phyloP scores from a whole-genome alignment of 1,284 basidiomycete species.

The Meira nashicola region DNA sequence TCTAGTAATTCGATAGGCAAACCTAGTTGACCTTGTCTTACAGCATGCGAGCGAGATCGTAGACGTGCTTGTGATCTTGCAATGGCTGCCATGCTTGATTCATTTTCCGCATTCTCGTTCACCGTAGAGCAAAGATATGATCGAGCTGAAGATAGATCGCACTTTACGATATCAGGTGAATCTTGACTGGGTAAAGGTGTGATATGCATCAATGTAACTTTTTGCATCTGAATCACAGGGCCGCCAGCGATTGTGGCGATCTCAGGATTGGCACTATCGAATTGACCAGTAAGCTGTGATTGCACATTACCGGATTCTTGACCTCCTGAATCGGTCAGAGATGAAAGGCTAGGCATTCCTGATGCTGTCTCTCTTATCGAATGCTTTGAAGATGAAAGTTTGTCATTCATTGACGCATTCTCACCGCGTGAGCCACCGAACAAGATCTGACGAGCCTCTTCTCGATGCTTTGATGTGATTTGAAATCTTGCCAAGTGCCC shows the following conservation, averaged over 20 bases:
- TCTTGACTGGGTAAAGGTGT: conserved; percentile 24
- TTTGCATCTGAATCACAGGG: conserved; percentile 92
- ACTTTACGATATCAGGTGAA: conserved; percentile 28
- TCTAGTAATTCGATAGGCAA: no score
- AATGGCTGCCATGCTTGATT: conserved; percentile 10
- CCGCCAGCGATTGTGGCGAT: conserved; percentile 56
- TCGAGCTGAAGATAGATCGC: conserved; percentile 26
- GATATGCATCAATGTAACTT: conserved; percentile 72
- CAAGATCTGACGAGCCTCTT: neutral
- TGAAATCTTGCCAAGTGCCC: conserved; percentile 3
- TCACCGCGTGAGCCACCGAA: neutral
- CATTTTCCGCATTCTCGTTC: neutral
- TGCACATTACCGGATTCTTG: neutral
- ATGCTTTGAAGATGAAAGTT: neutral
- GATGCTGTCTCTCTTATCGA: neutral
- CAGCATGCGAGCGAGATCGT: conserved; percentile 68
- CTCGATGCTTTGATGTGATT: conserved; percentile 1
- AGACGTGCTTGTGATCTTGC: conserved; percentile 16
- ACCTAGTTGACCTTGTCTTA: conserved; percentile 68
- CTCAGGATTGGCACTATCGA: neutral
- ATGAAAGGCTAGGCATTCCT: neutral
- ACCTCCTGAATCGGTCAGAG: neutral
- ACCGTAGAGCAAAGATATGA: conserved; percentile 18
- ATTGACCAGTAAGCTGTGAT: neutral
- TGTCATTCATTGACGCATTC: neutral